Evolutionary conservation across 2,329 filamentous ascomycete species (phyloP).

Genomic region (Pyrenochaeta sp.): DNA sequence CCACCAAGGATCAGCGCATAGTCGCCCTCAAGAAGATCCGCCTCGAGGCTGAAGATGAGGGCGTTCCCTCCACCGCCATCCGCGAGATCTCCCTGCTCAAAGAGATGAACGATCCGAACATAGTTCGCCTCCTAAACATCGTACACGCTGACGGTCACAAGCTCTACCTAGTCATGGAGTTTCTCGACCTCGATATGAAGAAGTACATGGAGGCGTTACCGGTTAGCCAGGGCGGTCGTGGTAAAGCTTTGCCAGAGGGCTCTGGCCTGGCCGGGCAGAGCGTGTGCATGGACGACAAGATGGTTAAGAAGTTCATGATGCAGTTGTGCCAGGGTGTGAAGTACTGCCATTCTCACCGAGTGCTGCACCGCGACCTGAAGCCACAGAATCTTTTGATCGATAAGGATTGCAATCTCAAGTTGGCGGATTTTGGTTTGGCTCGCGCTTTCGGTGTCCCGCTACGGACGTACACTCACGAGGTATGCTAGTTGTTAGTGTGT

Average conservation of each 20-base stretch:
- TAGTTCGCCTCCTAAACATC: conserved; percentile 88
- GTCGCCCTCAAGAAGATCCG: conserved; percentile 96
- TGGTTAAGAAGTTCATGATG: conserved; percentile 93
- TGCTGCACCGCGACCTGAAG: conserved; percentile 88
- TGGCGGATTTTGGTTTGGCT: conserved; percentile 89
- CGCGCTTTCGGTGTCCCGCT: conserved; percentile 91
- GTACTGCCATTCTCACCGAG: conserved; percentile 88
- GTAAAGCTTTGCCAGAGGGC: conserved; percentile 84
- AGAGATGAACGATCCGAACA: conserved; percentile 92
- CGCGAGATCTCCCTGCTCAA: conserved; percentile 94
- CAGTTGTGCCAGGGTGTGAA: conserved; percentile 84
- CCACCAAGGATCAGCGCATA: conserved; percentile 77
- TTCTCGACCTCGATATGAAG: conserved; percentile 89
- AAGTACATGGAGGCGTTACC: conserved; percentile 96
- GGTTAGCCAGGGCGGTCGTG: conserved; percentile 82
- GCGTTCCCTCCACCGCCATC: conserved; percentile 90
- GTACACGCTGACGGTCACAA: conserved; percentile 95
- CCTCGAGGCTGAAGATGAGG: conserved; percentile 93
- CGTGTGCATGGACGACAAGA: conserved; percentile 77
- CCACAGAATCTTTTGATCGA: conserved; percentile 90
- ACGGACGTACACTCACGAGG: conserved; percentile 91
- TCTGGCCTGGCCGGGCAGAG: conserved; percentile 69
- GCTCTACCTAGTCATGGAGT: conserved; percentile 92
- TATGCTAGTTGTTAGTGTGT: conserved; percentile 38
- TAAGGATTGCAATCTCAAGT: conserved; percentile 85